Conservation (phyloP, 2,329 filamentous ascomycete genomes). For the Talaromyces sp. region DNA sequence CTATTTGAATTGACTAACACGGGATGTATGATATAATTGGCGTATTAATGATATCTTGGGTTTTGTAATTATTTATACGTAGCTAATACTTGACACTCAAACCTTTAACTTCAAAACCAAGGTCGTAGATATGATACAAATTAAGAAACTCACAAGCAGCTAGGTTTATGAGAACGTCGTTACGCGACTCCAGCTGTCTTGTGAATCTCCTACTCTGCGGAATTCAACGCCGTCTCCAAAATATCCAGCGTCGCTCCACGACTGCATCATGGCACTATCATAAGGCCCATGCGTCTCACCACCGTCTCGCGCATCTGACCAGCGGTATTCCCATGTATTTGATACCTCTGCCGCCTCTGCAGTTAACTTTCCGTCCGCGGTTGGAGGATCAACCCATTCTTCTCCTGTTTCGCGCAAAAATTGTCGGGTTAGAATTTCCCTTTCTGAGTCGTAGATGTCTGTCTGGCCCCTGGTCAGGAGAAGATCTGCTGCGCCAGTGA, state of each 20-base stretch:
- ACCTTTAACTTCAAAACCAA: not conserved
- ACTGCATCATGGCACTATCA: slow-evolving; percentile 76
- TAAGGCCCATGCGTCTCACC: slow-evolving; percentile 79
- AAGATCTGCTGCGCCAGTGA: slow-evolving; percentile 86
- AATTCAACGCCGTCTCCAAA: slow-evolving; percentile 85
- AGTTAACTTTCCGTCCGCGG: not conserved
- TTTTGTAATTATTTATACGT: not conserved
- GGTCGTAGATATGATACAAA: not conserved
- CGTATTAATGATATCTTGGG: slow-evolving; percentile 9
- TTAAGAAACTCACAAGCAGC: not conserved
- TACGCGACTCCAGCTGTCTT: slow-evolving; percentile 49
- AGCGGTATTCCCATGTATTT: slow-evolving; percentile 74
- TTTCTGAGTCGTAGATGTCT: slow-evolving; percentile 87
- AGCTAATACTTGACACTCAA: not conserved
- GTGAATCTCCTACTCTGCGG: slow-evolving; percentile 48
- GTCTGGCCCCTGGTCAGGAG: slow-evolving; percentile 74
- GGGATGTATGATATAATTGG: slow-evolving; percentile 11
- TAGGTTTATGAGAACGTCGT: slow-evolving; percentile 44
- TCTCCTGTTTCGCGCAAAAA: slow-evolving; percentile 83
- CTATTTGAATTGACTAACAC: not conserved
- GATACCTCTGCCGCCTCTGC: slow-evolving; percentile 15
- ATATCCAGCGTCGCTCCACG: slow-evolving; percentile 88
- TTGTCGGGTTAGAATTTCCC: slow-evolving; percentile 75
- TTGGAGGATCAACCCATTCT: slow-evolving; percentile 61
- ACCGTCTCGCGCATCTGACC: slow-evolving; percentile 80